A percentile compares a stretch with the other conserved stretches of the same genome.
Conservation (phyloP, 2,329 filamentous ascomycete species). For the Botryotinia narcissicola region DNA sequence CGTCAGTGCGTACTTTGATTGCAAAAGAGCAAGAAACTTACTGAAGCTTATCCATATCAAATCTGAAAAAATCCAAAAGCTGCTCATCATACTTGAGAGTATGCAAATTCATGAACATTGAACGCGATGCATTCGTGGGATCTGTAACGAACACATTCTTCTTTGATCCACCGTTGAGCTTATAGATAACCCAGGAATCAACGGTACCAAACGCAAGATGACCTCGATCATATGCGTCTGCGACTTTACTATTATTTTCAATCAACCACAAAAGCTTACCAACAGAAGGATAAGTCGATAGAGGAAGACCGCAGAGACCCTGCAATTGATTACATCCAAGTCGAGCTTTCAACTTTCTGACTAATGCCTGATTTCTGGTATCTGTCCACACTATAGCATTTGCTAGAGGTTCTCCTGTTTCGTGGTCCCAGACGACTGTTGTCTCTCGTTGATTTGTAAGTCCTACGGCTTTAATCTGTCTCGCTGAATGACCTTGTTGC, state of each 20-base stretch:
- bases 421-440: slow-evolving; percentile 77
- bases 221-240: slow-evolving; percentile 71
- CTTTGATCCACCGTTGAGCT: slow-evolving; percentile 70
- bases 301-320: slow-evolving; percentile 73
- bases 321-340: slow-evolving; percentile 67
- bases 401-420: slow-evolving; percentile 75
- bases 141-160: slow-evolving; percentile 75
- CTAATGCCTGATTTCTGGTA: slow-evolving; percentile 69
- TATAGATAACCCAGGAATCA: slow-evolving; percentile 84
- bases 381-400: slow-evolving; percentile 92
- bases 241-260: slow-evolving; percentile 66
- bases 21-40: neutral
- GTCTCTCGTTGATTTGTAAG: slow-evolving; percentile 86
- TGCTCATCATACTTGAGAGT: slow-evolving; percentile 76
- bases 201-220: slow-evolving; percentile 82
- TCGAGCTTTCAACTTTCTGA: slow-evolving; percentile 70
- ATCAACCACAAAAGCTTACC: slow-evolving; percentile 85
- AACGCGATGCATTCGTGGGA: slow-evolving; percentile 82
- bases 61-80: slow-evolving; percentile 74
- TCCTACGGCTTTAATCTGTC: slow-evolving; percentile 73
- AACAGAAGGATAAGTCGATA: slow-evolving; percentile 85
- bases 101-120: slow-evolving; percentile 91
- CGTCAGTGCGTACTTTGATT: neutral
- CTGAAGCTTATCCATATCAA: slow-evolving; percentile 53
- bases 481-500: slow-evolving; percentile 62